A percentile compares a stretch with the other conserved stretches of the same genome.
Conservation (phyloP, 768 basidiomycete species). For the Artomyces pyxidatus region DNA sequence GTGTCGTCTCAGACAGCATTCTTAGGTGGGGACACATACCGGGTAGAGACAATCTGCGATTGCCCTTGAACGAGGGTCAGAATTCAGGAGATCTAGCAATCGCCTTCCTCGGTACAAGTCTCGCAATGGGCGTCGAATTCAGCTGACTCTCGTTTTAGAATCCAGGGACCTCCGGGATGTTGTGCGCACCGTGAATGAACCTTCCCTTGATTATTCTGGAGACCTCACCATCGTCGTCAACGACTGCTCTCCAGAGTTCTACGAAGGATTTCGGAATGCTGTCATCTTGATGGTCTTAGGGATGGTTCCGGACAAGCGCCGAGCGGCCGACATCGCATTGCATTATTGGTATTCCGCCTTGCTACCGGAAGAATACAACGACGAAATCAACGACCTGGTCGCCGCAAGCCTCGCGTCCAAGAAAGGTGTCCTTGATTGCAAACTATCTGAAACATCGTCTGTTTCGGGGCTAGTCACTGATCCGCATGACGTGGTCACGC, state of each 20-base stretch:
- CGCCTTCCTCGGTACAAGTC: conserved; percentile 12
- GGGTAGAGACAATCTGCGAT: conserved; percentile 25
- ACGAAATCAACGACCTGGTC: too few species aligned
- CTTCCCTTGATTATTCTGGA: conserved; percentile 35
- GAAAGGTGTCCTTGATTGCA: too few species aligned
- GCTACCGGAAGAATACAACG: conserved; percentile 28
- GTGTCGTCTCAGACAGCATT: conserved; percentile 15
- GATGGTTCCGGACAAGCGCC: conserved; percentile 21
- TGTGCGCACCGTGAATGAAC: conserved; percentile 34
- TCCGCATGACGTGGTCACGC: too few species aligned
- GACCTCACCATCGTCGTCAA: conserved; percentile 33
- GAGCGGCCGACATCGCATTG: conserved; percentile 36
- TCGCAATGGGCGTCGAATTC: background rate
- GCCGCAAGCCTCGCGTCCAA: too few species aligned
- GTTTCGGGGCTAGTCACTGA: too few species aligned
- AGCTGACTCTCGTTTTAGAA: conserved; percentile 19
- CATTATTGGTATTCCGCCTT: conserved; percentile 43
- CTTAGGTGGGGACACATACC: conserved; percentile 27
- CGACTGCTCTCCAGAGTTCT: conserved; percentile 26
- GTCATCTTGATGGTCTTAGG: conserved; percentile 35
- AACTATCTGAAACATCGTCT: too few species aligned
- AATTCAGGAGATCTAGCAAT: conserved; percentile 18
- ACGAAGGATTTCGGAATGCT: conserved; percentile 31
- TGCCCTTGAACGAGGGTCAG: conserved; percentile 18
- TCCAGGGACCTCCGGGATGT: conserved; percentile 43